Percentiles rank a stretch among this genome's conserved stretches.
Conservation (phyloP, 305 asterid species). For the Stenogyne calaminthoides region DNA sequence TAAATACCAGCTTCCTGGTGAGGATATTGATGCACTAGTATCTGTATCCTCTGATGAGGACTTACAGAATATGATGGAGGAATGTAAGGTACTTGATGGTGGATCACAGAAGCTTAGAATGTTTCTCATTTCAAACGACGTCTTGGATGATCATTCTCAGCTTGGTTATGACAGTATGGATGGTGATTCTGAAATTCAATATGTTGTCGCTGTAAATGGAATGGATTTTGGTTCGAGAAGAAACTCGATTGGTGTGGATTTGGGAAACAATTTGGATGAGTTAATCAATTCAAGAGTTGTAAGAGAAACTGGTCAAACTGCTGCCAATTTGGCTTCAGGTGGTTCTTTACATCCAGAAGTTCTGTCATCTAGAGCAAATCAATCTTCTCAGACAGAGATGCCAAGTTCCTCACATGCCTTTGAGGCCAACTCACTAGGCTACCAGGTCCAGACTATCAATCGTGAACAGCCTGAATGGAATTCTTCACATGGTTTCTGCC, state of each 20-base stretch:
- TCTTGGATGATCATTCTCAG: constrained; percentile 67
- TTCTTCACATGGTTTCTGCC: constrained; percentile 46
- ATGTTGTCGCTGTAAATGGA: constrained; percentile 80
- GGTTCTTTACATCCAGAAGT: constrained; percentile 39
- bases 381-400: constrained; percentile 45
- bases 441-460: constrained; percentile 43
- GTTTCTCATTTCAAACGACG: constrained; percentile 67
- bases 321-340: constrained; percentile 37
- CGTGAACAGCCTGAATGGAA: constrained; percentile 56
- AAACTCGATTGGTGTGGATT: constrained; percentile 58
- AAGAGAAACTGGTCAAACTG: constrained; percentile 47
- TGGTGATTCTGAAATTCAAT: constrained; percentile 72
- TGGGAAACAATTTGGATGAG: constrained; percentile 70
- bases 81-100: constrained; percentile 59
- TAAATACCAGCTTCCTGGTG: constrained; percentile 97
- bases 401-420: constrained; percentile 48
- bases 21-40: constrained; percentile 92
- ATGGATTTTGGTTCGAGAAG: constrained; percentile 75
- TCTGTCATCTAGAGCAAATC: constrained; percentile 42
- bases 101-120: constrained; percentile 77
- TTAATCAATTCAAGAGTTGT: constrained; percentile 54
- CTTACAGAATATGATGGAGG: constrained; percentile 87
- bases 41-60: constrained; percentile 90
- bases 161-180: constrained; percentile 57
- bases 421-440: constrained; percentile 46